Conservation (phyloP, 495 filamentous ascomycete genomes). For the Penicillium steckii region DNA sequence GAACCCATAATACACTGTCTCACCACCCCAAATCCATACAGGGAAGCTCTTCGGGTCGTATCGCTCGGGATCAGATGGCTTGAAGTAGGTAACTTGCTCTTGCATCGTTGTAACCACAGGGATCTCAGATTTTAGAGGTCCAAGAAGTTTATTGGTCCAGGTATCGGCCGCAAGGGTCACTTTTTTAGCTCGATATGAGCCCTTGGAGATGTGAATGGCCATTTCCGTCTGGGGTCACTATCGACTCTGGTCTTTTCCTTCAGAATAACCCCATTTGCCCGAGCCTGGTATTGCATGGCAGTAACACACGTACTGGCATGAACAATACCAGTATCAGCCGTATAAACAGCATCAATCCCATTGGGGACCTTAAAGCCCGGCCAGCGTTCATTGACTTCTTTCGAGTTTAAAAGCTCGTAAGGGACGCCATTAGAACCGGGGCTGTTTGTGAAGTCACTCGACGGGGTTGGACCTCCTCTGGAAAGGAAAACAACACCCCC, state of each 20-base stretch:
- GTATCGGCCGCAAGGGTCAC: slow-evolving; percentile 27
- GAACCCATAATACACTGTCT: slow-evolving; percentile 25
- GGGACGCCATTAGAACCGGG: slow-evolving; percentile 17
- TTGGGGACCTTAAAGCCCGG: slow-evolving; percentile 26
- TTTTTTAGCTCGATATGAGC: slow-evolving; percentile 19
- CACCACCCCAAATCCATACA: slow-evolving; percentile 28
- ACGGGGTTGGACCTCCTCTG: slow-evolving; percentile 7
- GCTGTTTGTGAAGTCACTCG: slow-evolving; percentile 12
- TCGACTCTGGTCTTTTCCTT: slow-evolving; percentile 24
- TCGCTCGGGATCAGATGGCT: slow-evolving; percentile 13
- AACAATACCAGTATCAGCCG: slow-evolving; percentile 25
- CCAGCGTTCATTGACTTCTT: slow-evolving; percentile 25
- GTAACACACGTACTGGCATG: slow-evolving; percentile 23
- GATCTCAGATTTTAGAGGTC: slow-evolving; percentile 20
- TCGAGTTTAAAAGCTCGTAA: slow-evolving; percentile 21
- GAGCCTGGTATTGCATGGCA: slow-evolving; percentile 22
- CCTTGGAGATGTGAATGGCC: slow-evolving; percentile 22
- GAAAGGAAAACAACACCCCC: slow-evolving; percentile 21
- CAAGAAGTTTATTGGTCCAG: slow-evolving; percentile 28
- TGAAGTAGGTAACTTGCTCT: slow-evolving; percentile 32
- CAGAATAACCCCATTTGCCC: slow-evolving; percentile 18
- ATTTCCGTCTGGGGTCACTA: slow-evolving; percentile 12
- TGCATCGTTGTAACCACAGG: slow-evolving; percentile 29
- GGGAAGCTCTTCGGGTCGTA: slow-evolving; percentile 20
- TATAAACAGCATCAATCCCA: slow-evolving; percentile 20